A percentile compares a stretch with the other conserved stretches of the same genome.
These are phyloP conservation scores for Phylloporus sp. DNA, from an alignment of 1,284 basidiomycete species.

Conservation along the genomic window DNA sequence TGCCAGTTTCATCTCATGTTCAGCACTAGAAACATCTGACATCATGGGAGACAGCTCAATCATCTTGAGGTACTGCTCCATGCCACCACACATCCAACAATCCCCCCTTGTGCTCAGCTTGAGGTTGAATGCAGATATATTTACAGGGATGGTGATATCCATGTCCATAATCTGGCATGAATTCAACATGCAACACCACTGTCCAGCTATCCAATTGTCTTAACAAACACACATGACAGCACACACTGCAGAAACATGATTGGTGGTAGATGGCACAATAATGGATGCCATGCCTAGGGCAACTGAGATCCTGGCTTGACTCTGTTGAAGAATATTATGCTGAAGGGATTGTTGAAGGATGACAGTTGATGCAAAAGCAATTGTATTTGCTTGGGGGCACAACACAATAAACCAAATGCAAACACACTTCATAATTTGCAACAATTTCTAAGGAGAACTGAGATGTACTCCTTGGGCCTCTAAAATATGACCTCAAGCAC, in stretches of 20 bases:
- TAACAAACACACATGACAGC: conserved; percentile 76
- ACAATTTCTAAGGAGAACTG: conserved; percentile 35
- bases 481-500: too few species aligned
- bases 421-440: conserved; percentile 33
- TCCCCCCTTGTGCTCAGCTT: conserved; percentile 62
- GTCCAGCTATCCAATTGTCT: conserved; percentile 80
- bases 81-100: conserved; percentile 61
- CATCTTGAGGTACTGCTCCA: conserved; percentile 69
- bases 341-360: conserved; percentile 44
- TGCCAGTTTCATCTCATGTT: conserved; percentile 9
- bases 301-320: conserved; percentile 35
- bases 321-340: conserved; percentile 46
- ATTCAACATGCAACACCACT: conserved; percentile 81
- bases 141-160: conserved; percentile 50
- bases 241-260: conserved; percentile 65
- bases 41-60: conserved; percentile 42
- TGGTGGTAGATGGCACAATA: conserved; percentile 44
- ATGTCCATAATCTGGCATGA: conserved; percentile 47
- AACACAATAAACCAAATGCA: conserved; percentile 32
- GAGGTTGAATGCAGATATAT: conserved; percentile 70
- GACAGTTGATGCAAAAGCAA: conserved; percentile 36
- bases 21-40: conserved; percentile 2
- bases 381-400: conserved; percentile 28
- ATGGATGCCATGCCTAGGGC: conserved; percentile 26
- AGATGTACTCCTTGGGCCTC: conserved; percentile 34